Base-by-base conservation (phyloP, 139 green algal genomes). In the Chlorella ohadii region DNA sequence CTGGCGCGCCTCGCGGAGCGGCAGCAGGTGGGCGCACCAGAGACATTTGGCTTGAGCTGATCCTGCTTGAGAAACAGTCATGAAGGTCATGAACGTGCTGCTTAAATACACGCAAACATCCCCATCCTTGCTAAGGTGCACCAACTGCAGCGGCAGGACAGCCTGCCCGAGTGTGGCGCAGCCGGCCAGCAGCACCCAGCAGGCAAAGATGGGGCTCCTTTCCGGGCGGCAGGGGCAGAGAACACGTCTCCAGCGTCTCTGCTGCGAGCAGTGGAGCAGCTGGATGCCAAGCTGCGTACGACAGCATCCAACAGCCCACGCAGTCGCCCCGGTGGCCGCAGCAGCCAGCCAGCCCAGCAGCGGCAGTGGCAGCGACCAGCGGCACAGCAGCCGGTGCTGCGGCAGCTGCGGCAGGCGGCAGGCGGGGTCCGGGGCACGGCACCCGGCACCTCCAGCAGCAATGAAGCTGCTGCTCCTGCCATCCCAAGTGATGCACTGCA, bases 1-100 rank as follows among this genome's bases (percentile, higher is more conserved):
- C 36, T 81, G 56, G 57, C 75, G 0, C 55, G 75, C 33, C 36
- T 81, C 22, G 75, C 75, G 4, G 75, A 72, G 56, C 75, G 70
- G 75, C 67, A 73, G 67, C 36, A 75, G 68, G 67, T 73, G 34
- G 67, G 67, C 9, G 44, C 44, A 51, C n/a, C n/a, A n/a, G n/a
- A n/a, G n/a, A n/a, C n/a, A n/a, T n/a, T n/a, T n/a, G n/a, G n/a
- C n/a, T n/a, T n/a, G n/a, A n/a, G n/a, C n/a, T n/a, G n/a, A n/a
- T n/a, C n/a, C n/a, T n/a, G n/a, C n/a, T n/a, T n/a, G n/a, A n/a
- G n/a, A n/a, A n/a, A n/a, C n/a, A n/a, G n/a, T n/a, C n/a, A n/a
- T n/a, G n/a, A n/a, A n/a, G n/a, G n/a, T n/a, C n/a, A n/a, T n/a
- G n/a, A n/a, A n/a, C n/a, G n/a, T n/a, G n/a, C n/a, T n/a, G n/a